Base-by-base conservation (phyloP, 2,329 filamentous ascomycete genomes). In the Aspergillus sp. region DNA sequence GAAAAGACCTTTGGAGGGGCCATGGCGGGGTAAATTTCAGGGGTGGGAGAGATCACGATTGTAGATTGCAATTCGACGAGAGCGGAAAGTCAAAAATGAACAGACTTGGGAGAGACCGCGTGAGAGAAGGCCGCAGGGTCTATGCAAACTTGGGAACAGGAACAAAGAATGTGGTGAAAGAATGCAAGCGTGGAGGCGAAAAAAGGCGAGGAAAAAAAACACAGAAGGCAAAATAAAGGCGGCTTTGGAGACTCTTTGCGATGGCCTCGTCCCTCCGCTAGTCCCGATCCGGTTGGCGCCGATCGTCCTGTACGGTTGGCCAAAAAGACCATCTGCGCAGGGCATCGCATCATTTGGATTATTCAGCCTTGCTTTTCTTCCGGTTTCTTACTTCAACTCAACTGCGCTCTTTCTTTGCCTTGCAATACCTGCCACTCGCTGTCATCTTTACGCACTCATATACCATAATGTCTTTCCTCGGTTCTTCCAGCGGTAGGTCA, bases 1-100 rank as follows among this genome's bases (percentile, higher is more conserved):
- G 92, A 93, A 80, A 97, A 98, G 72, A 78, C 65, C 80, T 84
- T 85, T 63, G 79, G 75, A 69, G 78, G 72, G 69, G 82, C 79
- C 84, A 84, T 87, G 64, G 75, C 73, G 71, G 72, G 70, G 71
- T 74, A 73, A 59, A 57, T 65, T 69, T 65, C 65, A 65, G 67
- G 64, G 62, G 65, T 49, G 36, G 36, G 16, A 42, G 57, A 50
- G 29, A 22, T 22, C n/a, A 39, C 29, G 39, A 63, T 54, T 39
- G 52, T 16, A 42, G n/a, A n/a, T 50, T 56, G 54, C 53, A 24
- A 51, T 49, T n/a, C n/a, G 22, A 49, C 51, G 31, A 32, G 32
- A 52, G 29, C 36, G 22, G 26, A 52, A 57, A 51, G 53, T 32
- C 51, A 49, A 55, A 57, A 55, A 29, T 49, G 32, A 31, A 24